phyloP scores from a whole-genome alignment of 345 rosid species.

The Brassica incana region DNA sequence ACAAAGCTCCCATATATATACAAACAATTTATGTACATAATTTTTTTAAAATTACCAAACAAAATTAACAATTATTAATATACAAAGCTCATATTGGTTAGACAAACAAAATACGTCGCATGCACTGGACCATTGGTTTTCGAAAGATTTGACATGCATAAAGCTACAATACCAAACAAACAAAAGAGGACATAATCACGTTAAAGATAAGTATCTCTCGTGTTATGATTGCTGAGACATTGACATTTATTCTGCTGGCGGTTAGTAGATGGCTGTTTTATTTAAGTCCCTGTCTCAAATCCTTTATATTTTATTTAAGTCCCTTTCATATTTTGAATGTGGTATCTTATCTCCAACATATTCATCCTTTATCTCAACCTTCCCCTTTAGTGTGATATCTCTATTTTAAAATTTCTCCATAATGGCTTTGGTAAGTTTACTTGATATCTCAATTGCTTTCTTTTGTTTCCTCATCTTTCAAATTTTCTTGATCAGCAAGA shows the following conservation, averaged over 20 bases:
- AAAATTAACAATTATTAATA: no score
- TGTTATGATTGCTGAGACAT: slow-evolving; percentile 14
- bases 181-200: slow-evolving; percentile 11
- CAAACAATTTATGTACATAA: no score
- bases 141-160: slow-evolving; percentile 7
- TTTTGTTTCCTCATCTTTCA: slow-evolving; percentile 38
- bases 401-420: background rate
- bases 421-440: slow-evolving; percentile 35
- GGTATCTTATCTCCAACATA: no score
- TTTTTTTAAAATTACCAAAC: no score
- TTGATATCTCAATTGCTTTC: slow-evolving; percentile 41
- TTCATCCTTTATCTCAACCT: background rate
- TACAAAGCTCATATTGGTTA: no score
- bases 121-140: no score
- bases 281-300: no score
- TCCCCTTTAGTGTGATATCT: background rate
- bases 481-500: slow-evolving; percentile 12
- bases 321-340: no score
- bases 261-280: no score
- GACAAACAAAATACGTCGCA: no score
- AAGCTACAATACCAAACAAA: slow-evolving; percentile 11
- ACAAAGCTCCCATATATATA: no score
- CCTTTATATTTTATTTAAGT: no score
- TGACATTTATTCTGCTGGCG: background rate
- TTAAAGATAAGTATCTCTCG: slow-evolving; percentile 4